Evolutionary conservation across 352 stramenopile genomes (phyloP), one percentile per base, ranked within the genome.

Genomic region (Globisporangium okanoganense): DNA sequence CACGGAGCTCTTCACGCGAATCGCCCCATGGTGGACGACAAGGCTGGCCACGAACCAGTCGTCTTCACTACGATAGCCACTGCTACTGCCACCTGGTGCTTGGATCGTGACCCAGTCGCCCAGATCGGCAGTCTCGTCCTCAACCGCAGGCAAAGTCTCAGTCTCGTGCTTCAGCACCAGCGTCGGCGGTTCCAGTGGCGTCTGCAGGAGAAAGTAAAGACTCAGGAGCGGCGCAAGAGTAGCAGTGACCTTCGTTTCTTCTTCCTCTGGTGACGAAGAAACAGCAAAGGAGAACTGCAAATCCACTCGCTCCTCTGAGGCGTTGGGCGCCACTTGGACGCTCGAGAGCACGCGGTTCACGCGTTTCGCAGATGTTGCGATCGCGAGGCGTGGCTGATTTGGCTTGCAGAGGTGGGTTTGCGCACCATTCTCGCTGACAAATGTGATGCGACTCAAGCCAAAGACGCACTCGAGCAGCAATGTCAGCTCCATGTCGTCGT

Each of bases 331-430:
- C 22, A 61, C 44, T 12, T 36, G 40, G n/a, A 61, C 25, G 18
- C 41, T 50, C 22, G 40, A 47, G 20, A 66, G 60, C 33, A 66
- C 51, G n/a, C 60, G 60, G 12, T 61, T 66, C 25, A 41, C 36
- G 41, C 35, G 38, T 12, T 44, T 50, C 18, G 27, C 41, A 29
- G 60, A 61, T 2, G 52, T 61, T n/a, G 27, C 0, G 29, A 66
- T 25, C 16, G 3, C 51, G 14, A 61, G 40, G 8, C 20, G 52
- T 1, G 41, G 14, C 14, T 66, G 38, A 9, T 48, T n/a, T 16
- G 60, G 60, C 31, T 47, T 51, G 16, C 60, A 61, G 5, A 49
- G 41, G 27, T 54, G 31, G 16, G 24, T 13, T 5, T 60, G 35
- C n/a, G 31, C 14, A 24, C n/a, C 12, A 2, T 5, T 40, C 7